These are phyloP conservation scores for Aspergillus glaucus DNA, from an alignment of 2,329 filamentous ascomycete species.

Conservation along the genomic window DNA sequence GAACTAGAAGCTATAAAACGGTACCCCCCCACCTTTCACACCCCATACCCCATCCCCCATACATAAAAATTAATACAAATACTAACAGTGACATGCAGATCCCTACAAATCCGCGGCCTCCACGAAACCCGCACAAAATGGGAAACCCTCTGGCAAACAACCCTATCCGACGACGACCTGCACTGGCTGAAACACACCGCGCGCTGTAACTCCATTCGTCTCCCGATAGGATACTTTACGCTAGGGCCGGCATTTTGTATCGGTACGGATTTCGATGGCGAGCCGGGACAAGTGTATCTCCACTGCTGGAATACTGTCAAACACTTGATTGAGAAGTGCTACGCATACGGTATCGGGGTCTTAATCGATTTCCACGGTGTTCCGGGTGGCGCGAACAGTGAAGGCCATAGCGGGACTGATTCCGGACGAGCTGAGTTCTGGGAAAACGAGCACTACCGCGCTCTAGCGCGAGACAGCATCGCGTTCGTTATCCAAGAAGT, in stretches of 20 bases:
- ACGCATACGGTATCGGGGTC: constrained; percentile 46
- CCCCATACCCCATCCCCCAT: background rate
- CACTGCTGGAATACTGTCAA: constrained; percentile 50
- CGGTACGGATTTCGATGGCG: constrained; percentile 46
- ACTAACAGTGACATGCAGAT: constrained; percentile 18
- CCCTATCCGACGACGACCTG: constrained; percentile 47
- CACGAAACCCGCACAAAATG: constrained; percentile 46
- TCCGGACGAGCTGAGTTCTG: constrained; percentile 49
- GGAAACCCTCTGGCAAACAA: constrained; percentile 49
- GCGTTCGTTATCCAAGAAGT: constrained; percentile 48
- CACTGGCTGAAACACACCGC: constrained; percentile 48
- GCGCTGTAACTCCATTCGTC: constrained; percentile 51
- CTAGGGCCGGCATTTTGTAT: constrained; percentile 47
- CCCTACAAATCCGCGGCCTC: constrained; percentile 43
- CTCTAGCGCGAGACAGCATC: constrained; percentile 43
- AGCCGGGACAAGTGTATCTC: constrained; percentile 44
- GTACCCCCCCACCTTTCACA: constrained; percentile 3
- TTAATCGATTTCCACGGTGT: constrained; percentile 55
- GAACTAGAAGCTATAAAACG: constrained; percentile 50
- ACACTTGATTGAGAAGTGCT: constrained; percentile 41
- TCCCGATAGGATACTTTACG: constrained; percentile 56
- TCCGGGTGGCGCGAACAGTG: constrained; percentile 52
- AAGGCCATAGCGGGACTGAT: constrained; percentile 53
- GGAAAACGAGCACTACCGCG: constrained; percentile 38
- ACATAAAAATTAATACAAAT: background rate